Percentiles rank a stretch among this genome's conserved stretches.
phyloP scores from a whole-genome alignment of 176 grass and related monocot species.

The Eremochloa ophiuroides region DNA sequence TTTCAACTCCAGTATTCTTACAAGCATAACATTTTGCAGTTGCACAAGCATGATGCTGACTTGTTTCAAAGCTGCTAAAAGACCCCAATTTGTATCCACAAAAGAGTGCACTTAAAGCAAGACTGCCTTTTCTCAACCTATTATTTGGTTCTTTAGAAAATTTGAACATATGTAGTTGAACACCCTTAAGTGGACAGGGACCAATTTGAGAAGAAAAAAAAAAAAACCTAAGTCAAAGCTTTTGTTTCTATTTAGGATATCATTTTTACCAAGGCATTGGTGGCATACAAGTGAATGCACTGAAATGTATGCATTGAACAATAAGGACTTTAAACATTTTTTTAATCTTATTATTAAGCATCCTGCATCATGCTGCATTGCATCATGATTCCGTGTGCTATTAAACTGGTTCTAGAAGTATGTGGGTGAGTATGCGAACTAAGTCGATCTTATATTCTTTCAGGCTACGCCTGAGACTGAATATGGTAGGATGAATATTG shows the following conservation, averaged over 20 bases:
- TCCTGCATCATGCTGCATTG: background rate
- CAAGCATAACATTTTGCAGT: conserved; percentile 2
- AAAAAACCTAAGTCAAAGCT: background rate
- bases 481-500: conserved; percentile 99
- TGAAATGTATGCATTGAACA: background rate
- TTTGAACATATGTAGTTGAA: background rate
- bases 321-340: background rate
- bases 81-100: background rate
- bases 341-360: background rate
- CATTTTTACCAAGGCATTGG: background rate
- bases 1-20: conserved; percentile 25
- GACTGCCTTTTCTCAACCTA: background rate
- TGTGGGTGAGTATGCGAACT: background rate
- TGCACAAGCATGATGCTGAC: background rate
- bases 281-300: background rate
- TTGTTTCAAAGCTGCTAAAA: background rate
- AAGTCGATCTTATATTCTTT: conserved; percentile 19
- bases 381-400: background rate
- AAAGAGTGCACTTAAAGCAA: background rate
- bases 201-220: background rate
- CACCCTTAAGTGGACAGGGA: background rate
- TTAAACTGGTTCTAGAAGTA: conserved; percentile 6
- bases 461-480: conserved; percentile 94
- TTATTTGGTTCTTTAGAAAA: background rate
- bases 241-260: background rate